phyloP scores from a whole-genome alignment of 345 rosid genomes.

The Salix dunnii region DNA sequence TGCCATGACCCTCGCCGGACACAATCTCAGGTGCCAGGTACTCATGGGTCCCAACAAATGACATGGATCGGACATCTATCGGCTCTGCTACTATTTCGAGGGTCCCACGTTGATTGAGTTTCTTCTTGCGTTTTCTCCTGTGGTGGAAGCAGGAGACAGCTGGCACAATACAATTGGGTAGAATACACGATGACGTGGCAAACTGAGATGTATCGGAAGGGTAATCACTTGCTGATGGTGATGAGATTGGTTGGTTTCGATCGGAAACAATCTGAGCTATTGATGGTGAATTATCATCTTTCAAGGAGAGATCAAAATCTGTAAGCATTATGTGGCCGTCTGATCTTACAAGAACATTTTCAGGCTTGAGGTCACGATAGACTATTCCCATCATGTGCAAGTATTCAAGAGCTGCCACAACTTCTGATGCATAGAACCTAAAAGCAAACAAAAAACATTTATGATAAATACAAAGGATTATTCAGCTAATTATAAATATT shows the following conservation, averaged over 20 bases:
- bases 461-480: background rate
- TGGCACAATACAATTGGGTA: slow-evolving; percentile 56
- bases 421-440: slow-evolving; percentile 60
- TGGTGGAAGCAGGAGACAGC: slow-evolving; percentile 52
- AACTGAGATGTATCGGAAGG: slow-evolving; percentile 15
- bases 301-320: slow-evolving; percentile 65
- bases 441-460: too few species aligned
- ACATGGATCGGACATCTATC: slow-evolving; percentile 54
- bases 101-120: slow-evolving; percentile 20
- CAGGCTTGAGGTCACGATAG: slow-evolving; percentile 66
- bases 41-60: slow-evolving; percentile 67
- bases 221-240: background rate
- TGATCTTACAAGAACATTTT: slow-evolving; percentile 54
- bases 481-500: background rate
- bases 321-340: slow-evolving; percentile 75
- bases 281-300: slow-evolving; percentile 34
- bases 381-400: slow-evolving; percentile 65
- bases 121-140: slow-evolving; percentile 28
- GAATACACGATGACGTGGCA: slow-evolving; percentile 44
- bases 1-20: slow-evolving; percentile 65
- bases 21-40: slow-evolving; percentile 65
- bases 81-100: slow-evolving; percentile 58
- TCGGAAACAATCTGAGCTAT: slow-evolving; percentile 41
- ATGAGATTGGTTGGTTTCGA: background rate
- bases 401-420: slow-evolving; percentile 52